phyloP scores from a whole-genome alignment of 208 protist species.

The Leishmania lainsoni region DNA sequence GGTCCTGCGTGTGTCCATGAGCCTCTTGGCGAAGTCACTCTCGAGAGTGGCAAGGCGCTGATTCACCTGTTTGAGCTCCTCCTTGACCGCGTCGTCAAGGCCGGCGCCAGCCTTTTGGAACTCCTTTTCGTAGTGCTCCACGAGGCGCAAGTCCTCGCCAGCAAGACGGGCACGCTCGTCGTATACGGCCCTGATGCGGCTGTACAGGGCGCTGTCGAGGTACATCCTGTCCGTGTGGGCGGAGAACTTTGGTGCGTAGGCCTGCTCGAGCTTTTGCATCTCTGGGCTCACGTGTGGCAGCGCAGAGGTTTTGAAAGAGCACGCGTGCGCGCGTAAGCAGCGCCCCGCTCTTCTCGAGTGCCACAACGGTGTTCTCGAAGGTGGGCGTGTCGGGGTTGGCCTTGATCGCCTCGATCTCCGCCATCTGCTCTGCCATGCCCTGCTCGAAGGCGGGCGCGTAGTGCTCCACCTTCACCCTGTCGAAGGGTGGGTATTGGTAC shows the following conservation, averaged over 20 bases:
- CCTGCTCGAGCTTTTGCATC: constrained; percentile 48
- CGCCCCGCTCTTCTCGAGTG: constrained; percentile 43
- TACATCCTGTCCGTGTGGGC: constrained; percentile 49
- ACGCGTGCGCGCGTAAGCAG: constrained; percentile 23
- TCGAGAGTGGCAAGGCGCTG: constrained; percentile 45
- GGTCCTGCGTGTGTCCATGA: constrained; percentile 38
- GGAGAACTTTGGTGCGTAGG: constrained; percentile 42
- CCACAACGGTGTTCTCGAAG: constrained; percentile 59
- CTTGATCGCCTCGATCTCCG: constrained; percentile 43
- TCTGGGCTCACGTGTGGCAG: constrained; percentile 44
- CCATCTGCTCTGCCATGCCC: constrained; percentile 50
- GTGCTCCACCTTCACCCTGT: constrained; percentile 49
- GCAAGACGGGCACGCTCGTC: constrained; percentile 29
- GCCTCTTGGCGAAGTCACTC: constrained; percentile 35
- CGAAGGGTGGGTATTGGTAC: constrained; percentile 48
- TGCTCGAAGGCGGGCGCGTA: constrained; percentile 57
- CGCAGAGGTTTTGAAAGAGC: constrained; percentile 48
- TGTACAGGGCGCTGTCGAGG: constrained; percentile 49
- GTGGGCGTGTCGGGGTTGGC: constrained; percentile 28
- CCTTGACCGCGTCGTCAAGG: constrained; percentile 36
- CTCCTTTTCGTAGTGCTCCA: constrained; percentile 41
- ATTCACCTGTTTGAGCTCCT: constrained; percentile 47
- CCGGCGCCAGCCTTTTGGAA: constrained; percentile 48
- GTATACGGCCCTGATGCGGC: constrained; percentile 53
- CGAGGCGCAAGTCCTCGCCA: constrained; percentile 45